A percentile compares a stretch with the other conserved stretches of the same genome.
Conservation (phyloP, 129 eudicot species). For the Lonicera japonica region DNA sequence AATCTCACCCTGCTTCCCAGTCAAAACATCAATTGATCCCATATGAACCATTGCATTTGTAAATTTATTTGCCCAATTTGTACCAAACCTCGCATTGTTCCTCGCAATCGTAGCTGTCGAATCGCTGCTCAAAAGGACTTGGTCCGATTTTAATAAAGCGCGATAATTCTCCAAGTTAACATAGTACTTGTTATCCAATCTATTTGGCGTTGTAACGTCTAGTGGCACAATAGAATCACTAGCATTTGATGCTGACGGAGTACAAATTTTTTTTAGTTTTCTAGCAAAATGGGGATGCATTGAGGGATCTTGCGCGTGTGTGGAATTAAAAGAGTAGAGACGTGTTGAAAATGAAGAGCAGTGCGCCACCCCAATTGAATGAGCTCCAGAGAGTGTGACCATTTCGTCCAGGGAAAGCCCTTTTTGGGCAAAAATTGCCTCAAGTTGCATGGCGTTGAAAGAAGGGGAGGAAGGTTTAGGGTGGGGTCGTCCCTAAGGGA, state of each 20-base stretch:
- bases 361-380: conserved; percentile 26
- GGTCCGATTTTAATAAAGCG: conserved; percentile 14
- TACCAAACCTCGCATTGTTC: conserved; percentile 8
- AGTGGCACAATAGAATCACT: conserved; percentile 5
- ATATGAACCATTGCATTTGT: conserved; percentile 19
- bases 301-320: conserved; percentile 22
- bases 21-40: conserved; percentile 15
- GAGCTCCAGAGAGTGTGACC: conserved; percentile 37
- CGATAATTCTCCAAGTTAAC: background rate
- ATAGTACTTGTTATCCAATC: conserved; percentile 17
- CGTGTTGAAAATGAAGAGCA: conserved; percentile 25
- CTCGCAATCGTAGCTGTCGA: conserved; percentile 9
- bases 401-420: conserved; percentile 28
- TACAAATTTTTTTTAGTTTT: background rate
- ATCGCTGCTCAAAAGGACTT: background rate
- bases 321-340: conserved; percentile 11
- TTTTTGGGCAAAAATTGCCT: conserved; percentile 15
- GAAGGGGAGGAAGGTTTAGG: conserved; percentile 21
- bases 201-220: conserved; percentile 10
- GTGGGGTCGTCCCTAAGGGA: conserved; percentile 11
- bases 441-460: conserved; percentile 10
- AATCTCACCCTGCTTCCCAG: conserved; percentile 2
- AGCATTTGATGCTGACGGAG: background rate
- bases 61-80: conserved; percentile 9
- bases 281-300: conserved; percentile 7